Conservation (phyloP, 495 filamentous ascomycete genomes). For the Aspergillus homomorphus region DNA sequence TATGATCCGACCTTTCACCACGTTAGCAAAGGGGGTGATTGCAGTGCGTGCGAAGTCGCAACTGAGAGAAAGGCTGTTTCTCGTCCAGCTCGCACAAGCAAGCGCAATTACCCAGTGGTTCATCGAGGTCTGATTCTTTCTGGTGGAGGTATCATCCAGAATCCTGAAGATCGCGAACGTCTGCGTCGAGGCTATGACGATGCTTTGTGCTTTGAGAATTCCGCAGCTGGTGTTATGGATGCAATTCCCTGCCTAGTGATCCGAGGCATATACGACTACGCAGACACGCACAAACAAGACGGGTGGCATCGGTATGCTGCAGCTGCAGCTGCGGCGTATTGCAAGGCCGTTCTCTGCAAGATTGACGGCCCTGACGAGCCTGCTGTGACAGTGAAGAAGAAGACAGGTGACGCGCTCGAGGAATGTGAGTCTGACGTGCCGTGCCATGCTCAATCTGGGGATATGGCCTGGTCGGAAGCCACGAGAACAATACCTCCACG, state of each 20-base stretch:
- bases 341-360: constrained; percentile 12
- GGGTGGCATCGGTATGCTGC: constrained; percentile 28
- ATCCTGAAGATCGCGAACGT: neutral
- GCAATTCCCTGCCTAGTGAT: constrained; percentile 21
- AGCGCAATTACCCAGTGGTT: neutral
- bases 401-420: neutral
- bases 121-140: constrained; percentile 5
- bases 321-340: constrained; percentile 24
- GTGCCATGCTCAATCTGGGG: neutral
- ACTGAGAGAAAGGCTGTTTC: neutral
- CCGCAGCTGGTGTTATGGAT: constrained; percentile 8
- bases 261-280: constrained; percentile 27
- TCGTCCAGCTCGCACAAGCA: neutral
- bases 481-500: neutral
- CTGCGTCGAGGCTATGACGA: neutral
- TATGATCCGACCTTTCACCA: neutral
- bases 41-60: neutral
- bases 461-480: neutral
- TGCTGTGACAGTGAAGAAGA: neutral
- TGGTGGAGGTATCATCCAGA: neutral
- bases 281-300: constrained; percentile 28
- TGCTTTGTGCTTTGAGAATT: constrained; percentile 20
- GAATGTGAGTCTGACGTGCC: neutral
- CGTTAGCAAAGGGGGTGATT: neutral
- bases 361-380: neutral